These are phyloP conservation scores for Hypoxylon sp. DNA, from an alignment of 2,329 filamentous ascomycete species.

Conservation along the genomic window DNA sequence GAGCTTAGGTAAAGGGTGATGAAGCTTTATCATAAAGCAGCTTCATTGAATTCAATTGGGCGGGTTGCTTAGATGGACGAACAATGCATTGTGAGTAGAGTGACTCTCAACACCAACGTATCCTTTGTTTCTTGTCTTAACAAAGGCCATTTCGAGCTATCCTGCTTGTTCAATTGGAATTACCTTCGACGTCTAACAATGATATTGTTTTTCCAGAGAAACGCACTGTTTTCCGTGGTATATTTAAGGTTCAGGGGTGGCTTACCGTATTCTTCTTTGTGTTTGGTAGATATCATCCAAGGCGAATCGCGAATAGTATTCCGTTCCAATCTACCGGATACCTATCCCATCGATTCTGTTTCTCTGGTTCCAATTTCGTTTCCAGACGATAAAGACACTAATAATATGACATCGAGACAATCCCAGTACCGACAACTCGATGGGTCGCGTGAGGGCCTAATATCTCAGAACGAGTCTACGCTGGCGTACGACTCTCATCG, in stretches of 20 bases:
- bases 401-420: slow-evolving; percentile 32
- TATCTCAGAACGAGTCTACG: slow-evolving; percentile 31
- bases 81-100: slow-evolving; percentile 30
- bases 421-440: slow-evolving; percentile 5
- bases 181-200: background rate
- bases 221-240: background rate
- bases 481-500: slow-evolving; percentile 37
- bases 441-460: slow-evolving; percentile 1
- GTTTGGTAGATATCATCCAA: background rate
- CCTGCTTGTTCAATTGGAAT: background rate
- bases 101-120: background rate
- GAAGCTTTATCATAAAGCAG: background rate
- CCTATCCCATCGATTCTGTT: background rate
- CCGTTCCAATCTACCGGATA: background rate
- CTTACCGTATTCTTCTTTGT: background rate
- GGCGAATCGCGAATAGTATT: background rate
- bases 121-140: slow-evolving; percentile 10
- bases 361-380: background rate
- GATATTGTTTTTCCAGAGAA: background rate
- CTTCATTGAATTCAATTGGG: background rate
- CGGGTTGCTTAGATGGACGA: background rate
- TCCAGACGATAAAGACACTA: background rate
- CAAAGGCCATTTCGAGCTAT: too few relatives aligned
- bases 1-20: background rate
- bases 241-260: slow-evolving; percentile 4